Conservation (phyloP, 1,284 basidiomycete genomes). For the Puccinia coronata region DNA sequence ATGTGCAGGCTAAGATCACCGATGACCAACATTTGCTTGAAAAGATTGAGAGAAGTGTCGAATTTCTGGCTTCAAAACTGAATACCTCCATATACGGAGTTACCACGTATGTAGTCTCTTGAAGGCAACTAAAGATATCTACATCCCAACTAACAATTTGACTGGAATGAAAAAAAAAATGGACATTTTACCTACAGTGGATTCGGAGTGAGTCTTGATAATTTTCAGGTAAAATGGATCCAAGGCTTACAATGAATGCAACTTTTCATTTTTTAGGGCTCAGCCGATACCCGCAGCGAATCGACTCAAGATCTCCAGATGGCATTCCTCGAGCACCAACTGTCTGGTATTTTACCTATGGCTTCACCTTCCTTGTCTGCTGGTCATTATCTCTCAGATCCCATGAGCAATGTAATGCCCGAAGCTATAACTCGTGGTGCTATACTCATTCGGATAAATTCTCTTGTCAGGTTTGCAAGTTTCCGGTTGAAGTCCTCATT, state of each 20-base stretch:
- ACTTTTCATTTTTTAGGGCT: slow-evolving; percentile 54
- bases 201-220: slow-evolving; percentile 53
- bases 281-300: slow-evolving; percentile 71
- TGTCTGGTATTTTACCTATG: slow-evolving; percentile 69
- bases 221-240: neutral
- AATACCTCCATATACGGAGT: slow-evolving; percentile 43
- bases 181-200: neutral
- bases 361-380: slow-evolving; percentile 55
- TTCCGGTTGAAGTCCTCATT: neutral
- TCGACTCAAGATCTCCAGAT: slow-evolving; percentile 70
- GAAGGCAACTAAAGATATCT: neutral
- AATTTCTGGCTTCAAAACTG: slow-evolving; percentile 52
- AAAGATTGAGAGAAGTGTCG: slow-evolving; percentile 65
- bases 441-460: slow-evolving; percentile 81
- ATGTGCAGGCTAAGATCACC: slow-evolving; percentile 17
- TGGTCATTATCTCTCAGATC: slow-evolving; percentile 63
- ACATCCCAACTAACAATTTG: too few species aligned
- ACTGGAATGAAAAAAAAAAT: too few species aligned
- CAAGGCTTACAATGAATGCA: neutral
- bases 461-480: slow-evolving; percentile 66
- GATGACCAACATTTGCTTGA: slow-evolving; percentile 67
- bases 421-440: slow-evolving; percentile 86
- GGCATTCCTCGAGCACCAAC: slow-evolving; percentile 77
- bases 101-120: slow-evolving; percentile 19
- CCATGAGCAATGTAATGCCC: slow-evolving; percentile 68